A percentile compares a stretch with the other conserved stretches of the same genome.
phyloP scores from a whole-genome alignment of 495 filamentous ascomycete genomes.

The Lentithecium fluviatile region DNA sequence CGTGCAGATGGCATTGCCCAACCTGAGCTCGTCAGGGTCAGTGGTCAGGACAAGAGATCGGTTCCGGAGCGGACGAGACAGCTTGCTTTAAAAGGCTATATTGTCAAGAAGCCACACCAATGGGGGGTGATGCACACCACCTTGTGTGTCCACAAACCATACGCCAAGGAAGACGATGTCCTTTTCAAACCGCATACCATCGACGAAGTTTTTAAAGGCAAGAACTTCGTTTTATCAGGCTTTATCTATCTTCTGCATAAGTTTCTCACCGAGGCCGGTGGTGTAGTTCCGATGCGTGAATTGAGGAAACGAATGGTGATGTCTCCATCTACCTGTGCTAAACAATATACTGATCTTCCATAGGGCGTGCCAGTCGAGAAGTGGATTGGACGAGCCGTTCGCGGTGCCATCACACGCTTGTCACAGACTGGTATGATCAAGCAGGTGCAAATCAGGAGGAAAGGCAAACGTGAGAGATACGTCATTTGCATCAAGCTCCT shows the following conservation, averaged over 20 bases:
- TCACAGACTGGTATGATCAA: conserved; percentile 65
- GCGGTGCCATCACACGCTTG: conserved; percentile 47
- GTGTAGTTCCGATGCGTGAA: conserved; percentile 22
- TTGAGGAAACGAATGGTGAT: conserved; percentile 24
- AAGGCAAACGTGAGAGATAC: conserved; percentile 44
- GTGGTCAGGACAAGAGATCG: conserved; percentile 86
- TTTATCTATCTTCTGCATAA: conserved; percentile 27
- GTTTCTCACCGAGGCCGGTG: conserved; percentile 17
- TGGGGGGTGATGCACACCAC: conserved; percentile 66
- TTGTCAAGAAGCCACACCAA: conserved; percentile 72
- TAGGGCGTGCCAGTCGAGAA: conserved; percentile 17
- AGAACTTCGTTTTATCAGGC: conserved; percentile 19
- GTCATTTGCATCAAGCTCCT: conserved; percentile 69
- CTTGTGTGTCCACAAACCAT: conserved; percentile 61
- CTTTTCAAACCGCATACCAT: conserved; percentile 36
- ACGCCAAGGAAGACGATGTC: conserved; percentile 52
- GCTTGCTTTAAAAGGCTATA: conserved; percentile 75
- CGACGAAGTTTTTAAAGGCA: conserved; percentile 22
- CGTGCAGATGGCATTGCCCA: conserved; percentile 73
- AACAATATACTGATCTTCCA: background rate
- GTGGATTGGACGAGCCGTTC: conserved; percentile 18
- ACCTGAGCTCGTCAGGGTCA: conserved; percentile 68
- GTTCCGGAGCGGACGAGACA: conserved; percentile 77
- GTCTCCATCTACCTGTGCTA: background rate
- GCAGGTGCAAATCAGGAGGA: conserved; percentile 62